These are phyloP conservation scores for Colletotrichum higginsianum DNA, from an alignment of 2,329 filamentous ascomycete genomes.

Conservation along the genomic window DNA sequence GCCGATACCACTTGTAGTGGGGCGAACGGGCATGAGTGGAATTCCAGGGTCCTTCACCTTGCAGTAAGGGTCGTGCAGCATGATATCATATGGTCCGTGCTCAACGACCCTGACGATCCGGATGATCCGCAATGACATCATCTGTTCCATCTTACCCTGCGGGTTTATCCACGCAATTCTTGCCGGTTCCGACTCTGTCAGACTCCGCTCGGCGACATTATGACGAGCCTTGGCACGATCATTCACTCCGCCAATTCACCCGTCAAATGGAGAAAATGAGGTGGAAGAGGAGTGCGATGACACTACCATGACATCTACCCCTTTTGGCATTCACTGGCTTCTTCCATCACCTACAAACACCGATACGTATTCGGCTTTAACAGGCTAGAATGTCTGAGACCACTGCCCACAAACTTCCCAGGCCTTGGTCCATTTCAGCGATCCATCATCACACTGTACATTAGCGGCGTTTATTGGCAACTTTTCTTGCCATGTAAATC, in stretches of 20 bases:
- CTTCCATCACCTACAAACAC: neutral
- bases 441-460: neutral
- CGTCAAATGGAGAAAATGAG: neutral
- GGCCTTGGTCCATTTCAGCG: neutral
- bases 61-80: conserved; percentile 35
- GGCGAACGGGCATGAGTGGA: neutral
- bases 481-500: neutral
- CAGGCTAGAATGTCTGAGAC: too few relatives aligned
- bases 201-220: conserved; percentile 29
- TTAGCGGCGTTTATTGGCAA: neutral
- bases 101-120: conserved; percentile 39
- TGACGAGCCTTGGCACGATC: conserved; percentile 28
- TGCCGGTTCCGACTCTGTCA: neutral
- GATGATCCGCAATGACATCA: conserved; percentile 34
- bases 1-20: neutral
- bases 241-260: neutral
- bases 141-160: neutral
- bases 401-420: neutral
- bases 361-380: neutral
- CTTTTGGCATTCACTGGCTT: neutral
- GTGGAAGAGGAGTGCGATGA: neutral
- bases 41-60: conserved; percentile 39
- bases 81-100: conserved; percentile 39
- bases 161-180: neutral
- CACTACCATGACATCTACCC: neutral